Base-by-base conservation (phyloP, 1,284 basidiomycete genomes). In the Tetrapyrgos nigripes region DNA sequence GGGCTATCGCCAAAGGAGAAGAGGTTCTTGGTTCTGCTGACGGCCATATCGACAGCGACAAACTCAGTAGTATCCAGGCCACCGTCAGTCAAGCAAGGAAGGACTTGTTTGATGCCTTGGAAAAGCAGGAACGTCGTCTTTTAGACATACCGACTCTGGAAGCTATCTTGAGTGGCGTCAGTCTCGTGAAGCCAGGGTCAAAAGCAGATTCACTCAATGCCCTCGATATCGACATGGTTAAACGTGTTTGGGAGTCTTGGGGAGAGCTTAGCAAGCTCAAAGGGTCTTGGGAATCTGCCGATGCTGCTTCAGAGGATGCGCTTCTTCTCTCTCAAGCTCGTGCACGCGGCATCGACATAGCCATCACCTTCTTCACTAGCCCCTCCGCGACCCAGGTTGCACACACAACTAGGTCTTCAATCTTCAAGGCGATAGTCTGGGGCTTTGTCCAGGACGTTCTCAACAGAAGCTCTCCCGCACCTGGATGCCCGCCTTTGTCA, bases 181-280 rank as follows among this genome's bases (percentile, higher is more conserved):
- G n/a, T n/a, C n/a, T n/a, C n/a, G n/a, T n/a, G n/a, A n/a, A n/a
- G n/a, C n/a, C n/a, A n/a, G n/a, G n/a, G n/a, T n/a, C n/a, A n/a
- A n/a, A n/a, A n/a, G n/a, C n/a, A 40, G 5, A 6, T 40, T n/a
- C 37, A 40, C 37, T n/a, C n/a, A n/a, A n/a, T n/a, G n/a, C n/a
- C n/a, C 37, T 40, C 6, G 37, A 40, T n/a, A 40, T 40, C 17
- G 17, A 45, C 11, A 55, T 58, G 57, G 47, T 46, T 23, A 50
- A 40, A 26, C 23, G 44, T n/a, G 13, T 50, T 21, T 43, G 43
- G 29, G 24, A 53, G 13, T 35, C 35, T 17, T 40, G 37, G 37
- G 19, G 37, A 17, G 37, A 40, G 17, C 37, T 40, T 4, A n/a
- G 37, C 13, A 40, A 5, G 37, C 6, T 17, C 17, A 40, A 40